Evolutionary conservation across 352 stramenopile species (phyloP).

Genomic region (Phytopythium helicoides): DNA sequence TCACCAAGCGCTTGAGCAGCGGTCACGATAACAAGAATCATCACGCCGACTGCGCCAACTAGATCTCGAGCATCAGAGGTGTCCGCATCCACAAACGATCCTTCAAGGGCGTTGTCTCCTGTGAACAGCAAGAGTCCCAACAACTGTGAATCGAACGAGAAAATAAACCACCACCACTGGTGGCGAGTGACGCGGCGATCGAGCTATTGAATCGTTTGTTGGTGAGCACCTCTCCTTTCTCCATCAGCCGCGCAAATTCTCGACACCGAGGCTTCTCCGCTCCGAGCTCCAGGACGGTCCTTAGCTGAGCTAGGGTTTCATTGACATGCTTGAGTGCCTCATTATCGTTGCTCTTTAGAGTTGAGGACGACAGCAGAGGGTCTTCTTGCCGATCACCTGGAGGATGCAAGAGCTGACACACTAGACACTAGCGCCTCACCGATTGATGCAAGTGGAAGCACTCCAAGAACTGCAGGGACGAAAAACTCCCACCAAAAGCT

Average conservation of each 20-base stretch:
- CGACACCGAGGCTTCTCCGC: neutral
- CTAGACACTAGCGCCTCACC: neutral
- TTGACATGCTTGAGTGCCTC: neutral
- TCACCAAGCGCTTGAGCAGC: neutral
- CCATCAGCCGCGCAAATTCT: neutral
- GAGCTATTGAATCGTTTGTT: neutral
- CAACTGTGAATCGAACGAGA: slow-evolving; percentile 2
- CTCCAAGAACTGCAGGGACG: neutral
- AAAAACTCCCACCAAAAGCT: slow-evolving; percentile 4
- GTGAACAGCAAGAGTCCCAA: slow-evolving; percentile 4
- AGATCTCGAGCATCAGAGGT: neutral
- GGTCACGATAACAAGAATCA: neutral
- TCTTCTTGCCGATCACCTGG: neutral
- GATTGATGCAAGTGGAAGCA: slow-evolving; percentile 4
- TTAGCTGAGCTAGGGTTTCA: slow-evolving; percentile 1
- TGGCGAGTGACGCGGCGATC: neutral
- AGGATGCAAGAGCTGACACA: neutral
- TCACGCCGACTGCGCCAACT: neutral
- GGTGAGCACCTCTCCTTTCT: neutral
- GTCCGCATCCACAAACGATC: neutral
- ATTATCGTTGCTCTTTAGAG: too few species aligned
- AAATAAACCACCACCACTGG: slow-evolving; percentile 2
- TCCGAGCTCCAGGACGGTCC: neutral
- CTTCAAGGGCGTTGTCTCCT: slow-evolving; percentile 1
- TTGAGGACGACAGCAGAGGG: too few species aligned